These are phyloP conservation scores for Nicotiana tomentosiformis DNA, from an alignment of 257 asterid species.

Conservation along the genomic window DNA sequence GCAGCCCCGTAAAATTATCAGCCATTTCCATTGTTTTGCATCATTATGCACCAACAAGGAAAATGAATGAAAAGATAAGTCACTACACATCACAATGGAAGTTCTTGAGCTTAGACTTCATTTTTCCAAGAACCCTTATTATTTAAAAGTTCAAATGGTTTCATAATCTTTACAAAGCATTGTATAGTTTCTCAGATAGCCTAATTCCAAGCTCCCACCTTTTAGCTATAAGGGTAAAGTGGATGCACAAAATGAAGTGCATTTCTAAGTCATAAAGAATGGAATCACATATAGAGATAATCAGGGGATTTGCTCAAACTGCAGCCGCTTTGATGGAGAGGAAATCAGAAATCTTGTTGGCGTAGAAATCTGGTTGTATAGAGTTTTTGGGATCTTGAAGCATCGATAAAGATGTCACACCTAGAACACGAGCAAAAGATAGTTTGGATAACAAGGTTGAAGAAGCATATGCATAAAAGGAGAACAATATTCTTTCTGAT, in stretches of 20 bases:
- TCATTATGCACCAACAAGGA: not conserved
- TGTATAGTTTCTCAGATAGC: not conserved
- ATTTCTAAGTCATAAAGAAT: not conserved
- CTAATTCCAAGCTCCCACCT: not conserved
- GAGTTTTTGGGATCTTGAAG: slow-evolving; percentile 74
- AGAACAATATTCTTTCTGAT: not conserved
- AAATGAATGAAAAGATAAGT: not conserved
- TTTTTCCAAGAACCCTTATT: not conserved
- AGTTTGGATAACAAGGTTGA: not conserved
- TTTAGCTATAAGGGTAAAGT: not conserved
- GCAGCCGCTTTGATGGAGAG: slow-evolving; percentile 72
- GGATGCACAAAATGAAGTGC: not conserved
- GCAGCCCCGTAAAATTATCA: too few species aligned
- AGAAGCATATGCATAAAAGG: not conserved
- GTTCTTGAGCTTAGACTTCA: not conserved
- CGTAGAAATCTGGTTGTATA: slow-evolving; percentile 87
- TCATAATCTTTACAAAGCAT: not conserved
- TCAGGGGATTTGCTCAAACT: slow-evolving; percentile 21
- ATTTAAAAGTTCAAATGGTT: not conserved
- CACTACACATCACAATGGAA: not conserved
- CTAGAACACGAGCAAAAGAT: slow-evolving; percentile 21
- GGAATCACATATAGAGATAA: not conserved
- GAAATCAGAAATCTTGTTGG: slow-evolving; percentile 83
- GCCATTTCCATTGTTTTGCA: not conserved
- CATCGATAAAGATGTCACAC: slow-evolving; percentile 69